These are phyloP conservation scores for Candida quercuum DNA, from an alignment of 805 yeast species.

Conservation along the genomic window DNA sequence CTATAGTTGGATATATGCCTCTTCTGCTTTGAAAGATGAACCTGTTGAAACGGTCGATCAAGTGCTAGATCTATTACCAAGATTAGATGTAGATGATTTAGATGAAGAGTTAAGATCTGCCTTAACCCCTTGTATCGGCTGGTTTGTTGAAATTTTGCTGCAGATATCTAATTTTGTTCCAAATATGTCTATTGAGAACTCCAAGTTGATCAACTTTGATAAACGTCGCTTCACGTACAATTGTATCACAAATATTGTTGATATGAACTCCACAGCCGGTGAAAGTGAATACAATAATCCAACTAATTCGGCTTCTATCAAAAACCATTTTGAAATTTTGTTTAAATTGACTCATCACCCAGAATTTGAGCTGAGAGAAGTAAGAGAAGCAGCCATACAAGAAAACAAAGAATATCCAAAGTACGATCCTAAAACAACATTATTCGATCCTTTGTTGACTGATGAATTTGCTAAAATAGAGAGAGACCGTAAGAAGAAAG, in stretches of 20 bases:
- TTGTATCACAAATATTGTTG: conserved; percentile 48
- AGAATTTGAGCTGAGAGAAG: conserved; percentile 31
- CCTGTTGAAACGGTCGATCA: conserved; percentile 26
- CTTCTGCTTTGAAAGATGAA: conserved; percentile 13
- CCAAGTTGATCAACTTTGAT: conserved; percentile 74
- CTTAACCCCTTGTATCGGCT: conserved; percentile 83
- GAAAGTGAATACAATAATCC: conserved; percentile 10
- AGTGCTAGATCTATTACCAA: conserved; percentile 28
- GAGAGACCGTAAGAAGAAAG: conserved; percentile 46
- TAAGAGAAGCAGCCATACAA: conserved; percentile 37
- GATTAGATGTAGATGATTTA: conserved; percentile 28
- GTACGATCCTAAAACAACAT: conserved; percentile 29
- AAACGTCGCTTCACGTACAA: conserved; percentile 69
- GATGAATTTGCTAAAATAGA: conserved; percentile 47
- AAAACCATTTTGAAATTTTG: conserved; percentile 45
- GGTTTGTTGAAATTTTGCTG: conserved; percentile 77
- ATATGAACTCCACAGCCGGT: conserved; percentile 27
- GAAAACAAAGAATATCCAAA: conserved; percentile 36
- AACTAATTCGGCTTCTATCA: conserved; percentile 28
- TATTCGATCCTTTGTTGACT: conserved; percentile 41
- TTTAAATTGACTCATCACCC: conserved; percentile 29
- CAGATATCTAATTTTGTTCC: conserved; percentile 77
- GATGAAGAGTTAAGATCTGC: conserved; percentile 32
- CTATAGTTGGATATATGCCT: conserved; percentile 61
- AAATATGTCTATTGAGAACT: conserved; percentile 62